Evolutionary conservation across 2,329 filamentous ascomycete species (phyloP), one percentile per base, ranked within the genome.

Genomic region (Alternaria conjuncta): DNA sequence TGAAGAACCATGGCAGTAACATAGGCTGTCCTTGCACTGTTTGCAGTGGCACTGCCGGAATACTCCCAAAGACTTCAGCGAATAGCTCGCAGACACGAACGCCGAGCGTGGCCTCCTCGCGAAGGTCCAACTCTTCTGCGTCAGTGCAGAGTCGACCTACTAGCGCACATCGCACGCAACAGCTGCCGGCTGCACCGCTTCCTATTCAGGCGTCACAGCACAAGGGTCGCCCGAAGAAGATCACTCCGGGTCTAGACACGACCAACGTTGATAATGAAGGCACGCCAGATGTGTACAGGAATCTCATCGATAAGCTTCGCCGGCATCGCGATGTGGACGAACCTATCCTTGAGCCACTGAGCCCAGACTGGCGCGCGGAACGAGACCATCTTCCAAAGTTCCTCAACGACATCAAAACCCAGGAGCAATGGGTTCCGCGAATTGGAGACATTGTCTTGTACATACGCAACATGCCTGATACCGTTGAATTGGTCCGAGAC

Each of bases 371-470:
- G 87, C 78, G 83, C 41, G 81, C 84, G 0, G 85, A 87, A 46
- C 80, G 83, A 18, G 74, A 82, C 5, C 71, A 76, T 6, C 75
- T 88, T 0, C 73, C 78, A 0, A 70, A 78, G 3, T 71, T 82
- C 18, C 74, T 89, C 1, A 74, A 79, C 6, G 80, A 80, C 9
- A 71, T 85, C 15, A 74, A 75, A 5, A 66, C 82, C 9, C 81
- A 85, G 47, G 81, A 84, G 3, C 80, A 83, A 3, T 89, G 85
- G 71, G 69, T 86, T 1, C 87, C 88, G 3, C 83, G 88, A 3
- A 67, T 79, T 0, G 87, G 87, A 2, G 88, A 90, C 62, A 72
- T 89, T 4, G 86, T 89, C 0, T 78, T 90, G 0, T 89, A 86
- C 47, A 74, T 81, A 1, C 77, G 83, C 11, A 69, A 76, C 4